Conservation (phyloP, 1,284 basidiomycete species). For the Rhodotorula sp. region DNA sequence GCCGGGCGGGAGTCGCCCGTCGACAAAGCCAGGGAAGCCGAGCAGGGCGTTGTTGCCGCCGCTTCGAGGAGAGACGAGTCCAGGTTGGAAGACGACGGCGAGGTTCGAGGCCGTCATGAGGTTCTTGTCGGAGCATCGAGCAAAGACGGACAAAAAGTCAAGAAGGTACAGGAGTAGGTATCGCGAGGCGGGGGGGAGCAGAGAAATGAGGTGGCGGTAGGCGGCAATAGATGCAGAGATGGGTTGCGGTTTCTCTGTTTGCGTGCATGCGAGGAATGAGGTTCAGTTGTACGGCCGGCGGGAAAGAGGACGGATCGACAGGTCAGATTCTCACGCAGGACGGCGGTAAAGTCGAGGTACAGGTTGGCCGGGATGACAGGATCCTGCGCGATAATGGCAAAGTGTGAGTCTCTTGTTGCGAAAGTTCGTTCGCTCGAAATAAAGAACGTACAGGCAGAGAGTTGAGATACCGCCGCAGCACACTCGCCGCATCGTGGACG, state of each 20-base stretch:
- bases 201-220: conserved; percentile 80
- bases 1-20: conserved; percentile 23
- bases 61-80: conserved; percentile 82
- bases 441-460: conserved; percentile 78
- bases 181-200: conserved; percentile 82
- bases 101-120: conserved; percentile 94
- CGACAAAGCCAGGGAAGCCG: conserved; percentile 42
- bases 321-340: conserved; percentile 59
- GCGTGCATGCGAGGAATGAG: not conserved
- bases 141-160: conserved; percentile 91
- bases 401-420: no score
- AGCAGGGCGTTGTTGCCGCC: conserved; percentile 47
- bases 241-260: conserved; percentile 29
- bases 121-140: conserved; percentile 84
- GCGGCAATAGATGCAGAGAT: conserved; percentile 58
- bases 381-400: conserved; percentile 57
- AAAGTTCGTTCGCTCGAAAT: not conserved
- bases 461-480: conserved; percentile 91
- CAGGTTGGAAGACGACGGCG: conserved; percentile 90
- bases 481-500: conserved; percentile 93
- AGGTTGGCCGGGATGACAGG: conserved; percentile 83
- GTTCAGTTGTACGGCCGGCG: not conserved
- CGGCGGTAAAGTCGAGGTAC: conserved; percentile 83
- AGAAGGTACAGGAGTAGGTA: conserved; percentile 94
- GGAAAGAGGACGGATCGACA: not conserved